phyloP scores from a whole-genome alignment of 768 basidiomycete species.

The Suillus paluster region DNA sequence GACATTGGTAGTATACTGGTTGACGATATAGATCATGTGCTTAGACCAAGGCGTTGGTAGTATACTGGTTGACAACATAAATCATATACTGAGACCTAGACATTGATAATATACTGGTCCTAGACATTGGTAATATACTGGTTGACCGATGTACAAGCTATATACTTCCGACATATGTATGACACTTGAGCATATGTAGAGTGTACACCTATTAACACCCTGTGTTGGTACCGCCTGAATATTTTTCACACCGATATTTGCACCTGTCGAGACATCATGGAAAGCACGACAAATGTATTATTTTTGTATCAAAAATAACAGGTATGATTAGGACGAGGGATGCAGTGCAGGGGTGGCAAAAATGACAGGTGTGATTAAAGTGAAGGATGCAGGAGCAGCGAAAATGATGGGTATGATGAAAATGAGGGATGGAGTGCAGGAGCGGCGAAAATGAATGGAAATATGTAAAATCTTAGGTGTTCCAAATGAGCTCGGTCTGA shows the following conservation, averaged over 20 bases:
- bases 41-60: no score
- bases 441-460: background rate
- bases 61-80: no score
- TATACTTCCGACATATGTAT: background rate
- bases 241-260: background rate
- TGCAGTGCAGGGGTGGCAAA: background rate
- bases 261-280: background rate
- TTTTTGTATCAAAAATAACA: background rate
- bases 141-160: background rate
- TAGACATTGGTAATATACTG: background rate
- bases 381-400: no score
- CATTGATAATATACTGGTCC: no score
- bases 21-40: background rate
- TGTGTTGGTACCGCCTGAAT: background rate
- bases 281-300: background rate
- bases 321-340: background rate
- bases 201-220: background rate
- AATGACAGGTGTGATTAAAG: no score
- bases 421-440: no score
- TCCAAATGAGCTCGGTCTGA: background rate
- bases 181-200: background rate
- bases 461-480: background rate
- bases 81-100: no score
- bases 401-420: no score
- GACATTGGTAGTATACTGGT: no score